phyloP scores from a whole-genome alignment of 2,329 filamentous ascomycete species.

The Cladosporium colombiae region DNA sequence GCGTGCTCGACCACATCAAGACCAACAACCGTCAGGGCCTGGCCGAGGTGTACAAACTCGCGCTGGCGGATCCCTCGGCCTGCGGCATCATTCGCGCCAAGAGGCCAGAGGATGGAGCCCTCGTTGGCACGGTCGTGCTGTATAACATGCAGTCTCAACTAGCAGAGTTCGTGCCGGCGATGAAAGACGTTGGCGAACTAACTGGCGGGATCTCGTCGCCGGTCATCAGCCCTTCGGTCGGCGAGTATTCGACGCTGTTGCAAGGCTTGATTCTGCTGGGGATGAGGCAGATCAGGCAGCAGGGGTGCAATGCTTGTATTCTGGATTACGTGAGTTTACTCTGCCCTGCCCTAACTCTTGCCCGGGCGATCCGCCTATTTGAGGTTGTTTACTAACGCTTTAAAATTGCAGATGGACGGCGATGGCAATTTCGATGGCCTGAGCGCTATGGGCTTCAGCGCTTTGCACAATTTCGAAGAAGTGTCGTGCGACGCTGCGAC shows the following conservation, averaged over 20 bases:
- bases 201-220: slow-evolving; percentile 79
- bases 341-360: background rate
- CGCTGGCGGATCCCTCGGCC: slow-evolving; percentile 67
- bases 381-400: slow-evolving; percentile 18
- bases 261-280: slow-evolving; percentile 81
- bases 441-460: slow-evolving; percentile 76
- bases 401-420: slow-evolving; percentile 59
- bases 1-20: slow-evolving; percentile 73
- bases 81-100: slow-evolving; percentile 85
- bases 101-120: slow-evolving; percentile 62
- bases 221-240: slow-evolving; percentile 68
- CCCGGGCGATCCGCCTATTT: background rate
- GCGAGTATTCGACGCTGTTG: slow-evolving; percentile 69
- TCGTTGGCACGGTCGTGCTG: slow-evolving; percentile 78
- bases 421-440: slow-evolving; percentile 74
- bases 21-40: slow-evolving; percentile 75
- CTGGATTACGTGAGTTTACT: slow-evolving; percentile 72
- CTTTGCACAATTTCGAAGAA: slow-evolving; percentile 79
- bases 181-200: slow-evolving; percentile 60
- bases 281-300: slow-evolving; percentile 76
- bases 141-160: slow-evolving; percentile 70
- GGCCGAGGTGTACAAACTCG: slow-evolving; percentile 75
- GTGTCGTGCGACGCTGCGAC: slow-evolving; percentile 68
- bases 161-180: slow-evolving; percentile 67
- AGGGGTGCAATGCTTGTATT: slow-evolving; percentile 71